These are phyloP conservation scores for Eucalyptus pauciflora DNA, from an alignment of 345 rosid genomes.

Conservation along the genomic window DNA sequence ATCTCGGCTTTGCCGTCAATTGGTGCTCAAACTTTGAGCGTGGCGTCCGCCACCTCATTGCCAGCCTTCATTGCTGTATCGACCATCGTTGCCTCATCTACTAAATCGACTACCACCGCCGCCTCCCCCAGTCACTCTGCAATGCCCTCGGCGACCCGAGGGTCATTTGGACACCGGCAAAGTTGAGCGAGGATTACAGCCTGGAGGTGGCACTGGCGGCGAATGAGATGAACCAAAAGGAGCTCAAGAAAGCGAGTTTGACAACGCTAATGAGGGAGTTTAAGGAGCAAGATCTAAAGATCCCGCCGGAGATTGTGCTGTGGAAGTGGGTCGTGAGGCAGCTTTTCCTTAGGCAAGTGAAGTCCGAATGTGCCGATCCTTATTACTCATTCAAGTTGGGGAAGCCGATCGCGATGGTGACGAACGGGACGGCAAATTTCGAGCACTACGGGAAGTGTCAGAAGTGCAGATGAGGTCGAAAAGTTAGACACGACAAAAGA, in stretches of 20 bases:
- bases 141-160: not conserved
- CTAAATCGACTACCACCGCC: not conserved
- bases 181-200: not conserved
- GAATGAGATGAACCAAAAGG: not conserved
- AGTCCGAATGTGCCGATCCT: not conserved
- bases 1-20: not conserved
- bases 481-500: not conserved
- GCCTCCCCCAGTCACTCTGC: not conserved
- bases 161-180: not conserved
- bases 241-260: not conserved
- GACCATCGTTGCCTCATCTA: not conserved
- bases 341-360: not conserved
- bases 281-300: not conserved
- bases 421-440: not conserved
- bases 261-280: not conserved
- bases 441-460: not conserved
- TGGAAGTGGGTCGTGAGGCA: not conserved
- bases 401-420: not conserved
- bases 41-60: not conserved
- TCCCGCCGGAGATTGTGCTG: not conserved
- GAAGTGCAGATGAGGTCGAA: not conserved
- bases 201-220: not conserved
- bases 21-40: not conserved
- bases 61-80: not conserved
- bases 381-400: not conserved